Evolutionary conservation across 352 stramenopile genomes (phyloP).

Genomic region (Globisporangium spinosum): DNA sequence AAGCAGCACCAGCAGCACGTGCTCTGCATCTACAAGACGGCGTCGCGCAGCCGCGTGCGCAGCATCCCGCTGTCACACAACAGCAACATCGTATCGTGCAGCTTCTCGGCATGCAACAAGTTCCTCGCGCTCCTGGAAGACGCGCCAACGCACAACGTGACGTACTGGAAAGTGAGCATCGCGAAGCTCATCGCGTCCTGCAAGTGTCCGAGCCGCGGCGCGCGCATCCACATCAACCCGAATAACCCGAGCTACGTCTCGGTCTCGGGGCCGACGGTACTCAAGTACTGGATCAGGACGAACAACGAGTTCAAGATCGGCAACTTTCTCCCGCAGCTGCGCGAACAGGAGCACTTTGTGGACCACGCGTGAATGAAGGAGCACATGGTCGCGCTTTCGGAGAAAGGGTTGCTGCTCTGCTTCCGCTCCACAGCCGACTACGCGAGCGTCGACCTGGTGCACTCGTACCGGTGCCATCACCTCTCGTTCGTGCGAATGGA

Average conservation of each 20-base stretch:
- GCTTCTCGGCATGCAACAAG: slow-evolving; percentile 75
- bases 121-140: slow-evolving; percentile 72
- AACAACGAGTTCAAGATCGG: slow-evolving; percentile 77
- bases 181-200: slow-evolving; percentile 66
- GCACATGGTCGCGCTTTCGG: slow-evolving; percentile 67
- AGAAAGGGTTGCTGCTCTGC: slow-evolving; percentile 58
- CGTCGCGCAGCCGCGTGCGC: slow-evolving; percentile 37
- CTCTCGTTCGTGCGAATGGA: slow-evolving; percentile 68
- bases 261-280: slow-evolving; percentile 66
- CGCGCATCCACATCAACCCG: slow-evolving; percentile 67
- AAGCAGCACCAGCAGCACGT: slow-evolving; percentile 38
- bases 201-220: slow-evolving; percentile 64
- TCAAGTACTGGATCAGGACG: slow-evolving; percentile 78
- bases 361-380: slow-evolving; percentile 77
- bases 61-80: slow-evolving; percentile 47
- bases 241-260: slow-evolving; percentile 69
- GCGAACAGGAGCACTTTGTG: slow-evolving; percentile 82
- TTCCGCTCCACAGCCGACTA: slow-evolving; percentile 56
- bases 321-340: slow-evolving; percentile 67
- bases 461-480: slow-evolving; percentile 62
- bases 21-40: slow-evolving; percentile 63
- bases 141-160: slow-evolving; percentile 61
- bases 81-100: slow-evolving; percentile 57
- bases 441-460: slow-evolving; percentile 54
- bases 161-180: slow-evolving; percentile 80